Percentiles rank a stretch among this genome's conserved stretches.
These are phyloP conservation scores for Lactarius hengduanensis DNA, from an alignment of 768 basidiomycete species.

Conservation along the genomic window DNA sequence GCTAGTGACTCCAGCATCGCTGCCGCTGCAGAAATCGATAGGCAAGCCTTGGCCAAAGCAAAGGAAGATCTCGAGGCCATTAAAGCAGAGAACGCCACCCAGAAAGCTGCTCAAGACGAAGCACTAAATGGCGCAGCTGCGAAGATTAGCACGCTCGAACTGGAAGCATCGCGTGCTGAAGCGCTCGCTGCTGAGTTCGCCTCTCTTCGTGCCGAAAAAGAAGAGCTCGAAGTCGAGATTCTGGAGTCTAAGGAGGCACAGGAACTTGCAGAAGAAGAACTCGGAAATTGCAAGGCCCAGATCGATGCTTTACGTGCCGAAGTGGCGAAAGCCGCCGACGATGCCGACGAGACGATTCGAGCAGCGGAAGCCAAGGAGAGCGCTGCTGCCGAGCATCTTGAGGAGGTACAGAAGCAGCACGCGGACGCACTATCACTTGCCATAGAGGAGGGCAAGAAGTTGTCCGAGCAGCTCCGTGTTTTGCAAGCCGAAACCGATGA, in stretches of 20 bases:
- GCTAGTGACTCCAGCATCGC: constrained; percentile 45
- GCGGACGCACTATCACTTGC: constrained; percentile 46
- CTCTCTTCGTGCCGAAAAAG: constrained; percentile 60
- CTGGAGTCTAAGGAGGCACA: constrained; percentile 71
- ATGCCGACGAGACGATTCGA: constrained; percentile 48
- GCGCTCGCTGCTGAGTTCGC: constrained; percentile 50
- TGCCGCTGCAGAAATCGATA: constrained; percentile 56
- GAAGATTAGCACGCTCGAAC: constrained; percentile 48
- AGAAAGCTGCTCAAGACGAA: constrained; percentile 50
- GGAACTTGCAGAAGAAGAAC: constrained; percentile 63
- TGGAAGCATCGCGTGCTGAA: constrained; percentile 44
- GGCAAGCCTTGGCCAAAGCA: constrained; percentile 60
- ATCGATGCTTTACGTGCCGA: constrained; percentile 56
- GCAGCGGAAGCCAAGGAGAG: constrained; percentile 49
- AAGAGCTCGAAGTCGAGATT: constrained; percentile 80
- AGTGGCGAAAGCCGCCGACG: constrained; percentile 46
- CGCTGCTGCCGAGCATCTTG: constrained; percentile 42
- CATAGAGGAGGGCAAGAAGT: constrained; percentile 37
- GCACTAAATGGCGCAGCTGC: constrained; percentile 48
- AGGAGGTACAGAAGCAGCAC: constrained; percentile 45
- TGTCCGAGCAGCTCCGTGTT: constrained; percentile 22
- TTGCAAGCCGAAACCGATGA: constrained; percentile 42
- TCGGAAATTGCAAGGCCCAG: constrained; percentile 43
- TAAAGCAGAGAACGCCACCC: constrained; percentile 48
- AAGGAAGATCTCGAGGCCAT: constrained; percentile 60